Evolutionary conservation across 2,329 filamentous ascomycete species (phyloP).

Genomic region (Zymoseptoria pseudotritici): DNA sequence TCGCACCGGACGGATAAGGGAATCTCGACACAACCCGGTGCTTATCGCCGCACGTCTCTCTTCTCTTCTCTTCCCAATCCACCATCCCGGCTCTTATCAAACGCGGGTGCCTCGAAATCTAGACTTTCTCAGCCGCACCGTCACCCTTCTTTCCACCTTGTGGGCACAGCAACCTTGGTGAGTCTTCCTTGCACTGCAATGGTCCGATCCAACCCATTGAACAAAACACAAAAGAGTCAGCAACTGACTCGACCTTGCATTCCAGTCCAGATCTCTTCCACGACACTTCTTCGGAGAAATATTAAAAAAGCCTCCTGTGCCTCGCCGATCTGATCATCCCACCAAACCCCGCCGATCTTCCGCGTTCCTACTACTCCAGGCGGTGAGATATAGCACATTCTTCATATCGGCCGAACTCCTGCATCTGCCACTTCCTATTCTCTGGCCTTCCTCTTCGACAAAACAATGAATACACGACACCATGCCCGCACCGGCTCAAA

Average conservation of each 20-base stretch:
- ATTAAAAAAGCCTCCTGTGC: not conserved
- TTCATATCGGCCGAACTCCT: not conserved
- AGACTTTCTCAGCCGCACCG: not conserved
- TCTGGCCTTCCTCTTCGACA: not conserved
- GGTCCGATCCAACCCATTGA: not conserved
- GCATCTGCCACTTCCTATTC: not conserved
- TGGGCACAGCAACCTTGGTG: not conserved
- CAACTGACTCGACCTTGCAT: not conserved
- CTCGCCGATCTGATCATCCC: not conserved
- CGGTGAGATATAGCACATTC: not conserved
- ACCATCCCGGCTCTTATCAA: not conserved
- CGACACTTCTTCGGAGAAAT: not conserved
- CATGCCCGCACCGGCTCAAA: slow-evolving; percentile 21
- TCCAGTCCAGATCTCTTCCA: not conserved
- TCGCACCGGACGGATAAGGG: not conserved
- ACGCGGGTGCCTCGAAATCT: not conserved
- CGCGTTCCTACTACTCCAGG: not conserved
- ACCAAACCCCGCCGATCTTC: not conserved
- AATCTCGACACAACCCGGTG: not conserved
- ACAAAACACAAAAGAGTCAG: not conserved
- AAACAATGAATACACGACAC: slow-evolving; percentile 21
- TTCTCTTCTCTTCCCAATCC: too few species aligned
- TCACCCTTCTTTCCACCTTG: not conserved
- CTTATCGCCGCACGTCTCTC: not conserved
- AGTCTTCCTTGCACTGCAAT: not conserved